phyloP scores from a whole-genome alignment of 495 filamentous ascomycete genomes.

The Aspergillus saccharolyticus region DNA sequence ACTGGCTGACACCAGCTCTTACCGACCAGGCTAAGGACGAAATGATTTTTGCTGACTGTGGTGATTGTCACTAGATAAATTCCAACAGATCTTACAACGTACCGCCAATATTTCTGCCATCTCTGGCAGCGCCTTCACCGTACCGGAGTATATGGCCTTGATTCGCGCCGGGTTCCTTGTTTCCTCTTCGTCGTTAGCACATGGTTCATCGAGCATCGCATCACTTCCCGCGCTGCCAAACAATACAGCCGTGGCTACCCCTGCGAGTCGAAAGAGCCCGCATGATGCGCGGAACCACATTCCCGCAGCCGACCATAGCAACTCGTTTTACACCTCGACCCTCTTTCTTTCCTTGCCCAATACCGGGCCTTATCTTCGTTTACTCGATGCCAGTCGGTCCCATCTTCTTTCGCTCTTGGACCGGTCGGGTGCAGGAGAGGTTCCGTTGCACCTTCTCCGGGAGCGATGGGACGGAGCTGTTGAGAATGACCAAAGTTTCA shows the following conservation, averaged over 20 bases:
- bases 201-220: constrained; percentile 43
- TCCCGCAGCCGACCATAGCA: constrained; percentile 2
- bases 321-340: constrained; percentile 32
- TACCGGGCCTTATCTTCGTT: constrained; percentile 66
- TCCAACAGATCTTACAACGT: constrained; percentile 47
- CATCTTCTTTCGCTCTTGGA: constrained; percentile 61
- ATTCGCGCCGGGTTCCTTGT: constrained; percentile 68
- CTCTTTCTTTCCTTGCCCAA: constrained; percentile 67
- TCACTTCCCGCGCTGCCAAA: constrained; percentile 51
- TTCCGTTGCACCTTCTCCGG: constrained; percentile 58
- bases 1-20: constrained; percentile 3
- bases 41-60: not conserved
- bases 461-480: constrained; percentile 82
- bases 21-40: not conserved
- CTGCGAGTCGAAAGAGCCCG: constrained; percentile 43
- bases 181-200: constrained; percentile 46
- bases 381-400: constrained; percentile 59
- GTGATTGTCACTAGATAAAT: constrained; percentile 38
- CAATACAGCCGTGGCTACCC: constrained; percentile 37
- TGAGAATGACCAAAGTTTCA: constrained; percentile 50
- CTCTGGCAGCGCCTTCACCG: constrained; percentile 39
- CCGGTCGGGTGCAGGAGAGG: constrained; percentile 61
- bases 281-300: not conserved
- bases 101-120: constrained; percentile 53
- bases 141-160: constrained; percentile 52